Evolutionary conservation across 441 rosid genomes (phyloP).

Genomic region (Populus hybrid): DNA sequence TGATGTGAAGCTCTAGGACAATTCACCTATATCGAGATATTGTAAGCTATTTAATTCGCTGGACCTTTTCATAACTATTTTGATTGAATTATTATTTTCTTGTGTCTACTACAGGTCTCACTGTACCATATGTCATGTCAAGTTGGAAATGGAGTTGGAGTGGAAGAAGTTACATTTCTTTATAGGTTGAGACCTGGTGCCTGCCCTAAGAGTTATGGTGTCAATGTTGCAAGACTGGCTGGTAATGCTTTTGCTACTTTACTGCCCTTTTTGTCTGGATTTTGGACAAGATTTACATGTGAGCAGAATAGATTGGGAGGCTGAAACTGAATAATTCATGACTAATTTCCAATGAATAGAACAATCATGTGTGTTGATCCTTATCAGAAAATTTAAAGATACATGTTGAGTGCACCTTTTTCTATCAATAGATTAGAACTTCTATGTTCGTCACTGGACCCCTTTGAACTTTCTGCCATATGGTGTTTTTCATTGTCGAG

Average conservation of each 20-base stretch:
- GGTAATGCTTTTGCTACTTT: slow-evolving; percentile 37
- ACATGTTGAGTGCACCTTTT: neutral
- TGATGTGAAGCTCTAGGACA: neutral
- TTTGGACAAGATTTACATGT: neutral
- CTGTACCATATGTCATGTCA: slow-evolving; percentile 95
- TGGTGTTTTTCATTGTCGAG: neutral
- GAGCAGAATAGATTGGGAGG: neutral
- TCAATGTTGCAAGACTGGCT: slow-evolving; percentile 95
- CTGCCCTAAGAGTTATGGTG: slow-evolving; percentile 98
- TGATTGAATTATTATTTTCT: neutral
- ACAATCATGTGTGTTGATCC: neutral
- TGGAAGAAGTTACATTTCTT: slow-evolving; percentile 90
- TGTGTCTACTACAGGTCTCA: slow-evolving; percentile 52
- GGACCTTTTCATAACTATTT: neutral
- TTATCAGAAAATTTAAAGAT: neutral
- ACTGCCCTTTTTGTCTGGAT: slow-evolving; percentile 8
- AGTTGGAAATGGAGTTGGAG: slow-evolving; percentile 62
- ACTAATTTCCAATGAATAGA: neutral
- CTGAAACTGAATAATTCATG: neutral
- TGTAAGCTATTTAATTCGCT: neutral
- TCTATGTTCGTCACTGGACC: neutral
- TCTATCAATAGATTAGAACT: neutral
- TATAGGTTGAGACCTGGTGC: slow-evolving; percentile 78
- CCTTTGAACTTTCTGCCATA: no score
- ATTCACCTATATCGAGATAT: neutral